Base-by-base conservation (phyloP, 495 filamentous ascomycete genomes). In the Penicillium manginii region DNA sequence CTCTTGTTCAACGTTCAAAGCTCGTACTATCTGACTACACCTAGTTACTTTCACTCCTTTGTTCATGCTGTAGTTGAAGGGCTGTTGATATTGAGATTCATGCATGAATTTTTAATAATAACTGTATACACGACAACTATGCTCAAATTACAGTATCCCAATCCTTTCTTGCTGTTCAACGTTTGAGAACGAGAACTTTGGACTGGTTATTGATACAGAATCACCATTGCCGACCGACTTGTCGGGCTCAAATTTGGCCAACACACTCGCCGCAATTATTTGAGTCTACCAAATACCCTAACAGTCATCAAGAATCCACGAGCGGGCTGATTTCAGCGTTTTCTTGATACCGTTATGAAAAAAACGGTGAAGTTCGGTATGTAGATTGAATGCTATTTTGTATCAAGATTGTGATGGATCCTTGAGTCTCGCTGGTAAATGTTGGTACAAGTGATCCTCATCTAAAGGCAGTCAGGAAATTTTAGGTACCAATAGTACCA, bases 401-500 rank as follows among this genome's bases (percentile, higher is more conserved):
- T 10, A 2, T n/a, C 39, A 4, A 14, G 5, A 42, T 42, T 42
- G 4, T 17, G 39, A 42, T 42, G 39, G 39, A n/a, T 42, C 39
- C 2, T 18, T 18, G 39, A 18, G 39, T 42, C 39, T 42, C 6
- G 39, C 39, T 7, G 39, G 39, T 42, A 14, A 17, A 42, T 2
- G 9, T 42, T n/a, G 39, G 11, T 42, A 18, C 39, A n/a, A n/a
- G n/a, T n/a, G n/a, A n/a, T n/a, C 39, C 39, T 42, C 39, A 42
- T 42, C 39, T 42, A 42, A n/a, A 42, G 39, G 6, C n/a, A 42
- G 39, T 42, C 39, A 17, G 39, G 15, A 42, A n/a, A n/a, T n/a
- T 42, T 14, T 14, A 46, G n/a, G n/a, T n/a, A n/a, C n/a, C n/a
- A n/a, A n/a, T n/a, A 46, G 33, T 46, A 46, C 43, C 19, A 46